These are phyloP conservation scores for Sporisorium iseilematis-ciliati DNA, from an alignment of 1,284 basidiomycete genomes.

Conservation along the genomic window DNA sequence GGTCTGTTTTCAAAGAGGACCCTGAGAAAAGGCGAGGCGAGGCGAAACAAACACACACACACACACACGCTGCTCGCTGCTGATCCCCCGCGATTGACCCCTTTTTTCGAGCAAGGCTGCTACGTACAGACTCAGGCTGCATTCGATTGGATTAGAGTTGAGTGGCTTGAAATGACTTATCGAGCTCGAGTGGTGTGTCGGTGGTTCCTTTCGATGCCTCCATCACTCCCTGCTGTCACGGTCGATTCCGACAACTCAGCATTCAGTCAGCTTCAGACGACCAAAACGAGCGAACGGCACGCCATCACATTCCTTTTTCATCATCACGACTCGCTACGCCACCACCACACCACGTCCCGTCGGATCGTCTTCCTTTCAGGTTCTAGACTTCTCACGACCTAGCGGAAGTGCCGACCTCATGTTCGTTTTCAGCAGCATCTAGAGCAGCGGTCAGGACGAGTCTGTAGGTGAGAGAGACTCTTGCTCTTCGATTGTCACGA, in stretches of 20 bases:
- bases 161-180: not conserved
- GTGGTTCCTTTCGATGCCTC: not conserved
- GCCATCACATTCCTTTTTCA: too few relatives aligned
- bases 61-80: slow-evolving; percentile 13
- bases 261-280: not conserved
- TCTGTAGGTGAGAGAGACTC: not conserved
- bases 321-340: too few relatives aligned
- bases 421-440: slow-evolving; percentile 1
- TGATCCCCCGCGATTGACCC: not conserved
- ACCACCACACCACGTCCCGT: too few relatives aligned
- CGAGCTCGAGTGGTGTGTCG: not conserved
- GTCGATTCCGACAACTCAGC: not conserved
- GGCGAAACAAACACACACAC: slow-evolving; percentile 19
- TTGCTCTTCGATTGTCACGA: too few relatives aligned
- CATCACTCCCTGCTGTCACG: not conserved
- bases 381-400: not conserved
- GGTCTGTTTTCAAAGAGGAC: slow-evolving; percentile 10
- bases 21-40: slow-evolving; percentile 11
- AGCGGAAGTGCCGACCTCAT: slow-evolving; percentile 8
- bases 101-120: slow-evolving; percentile 10
- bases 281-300: too few relatives aligned
- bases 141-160: not conserved
- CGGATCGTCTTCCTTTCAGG: too few relatives aligned
- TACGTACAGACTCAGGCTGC: not conserved
- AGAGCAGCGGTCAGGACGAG: not conserved